Evolutionary conservation across 768 basidiomycete species (phyloP).

Genomic region (Postia placenta): DNA sequence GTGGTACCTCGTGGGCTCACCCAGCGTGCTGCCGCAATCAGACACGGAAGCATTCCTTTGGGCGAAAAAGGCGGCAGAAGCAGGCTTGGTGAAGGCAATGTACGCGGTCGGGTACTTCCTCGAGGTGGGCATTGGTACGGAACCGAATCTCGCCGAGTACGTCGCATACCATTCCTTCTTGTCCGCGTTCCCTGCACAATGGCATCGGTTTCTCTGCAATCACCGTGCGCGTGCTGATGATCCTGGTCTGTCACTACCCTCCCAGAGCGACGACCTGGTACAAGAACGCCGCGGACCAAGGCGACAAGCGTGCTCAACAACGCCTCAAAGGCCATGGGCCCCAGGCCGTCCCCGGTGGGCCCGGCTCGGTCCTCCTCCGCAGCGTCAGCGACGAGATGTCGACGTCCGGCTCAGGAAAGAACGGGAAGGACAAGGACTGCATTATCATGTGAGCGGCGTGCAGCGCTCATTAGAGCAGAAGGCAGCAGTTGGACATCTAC

Average conservation of each 20-base stretch:
- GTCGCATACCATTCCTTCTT: slow-evolving; percentile 27
- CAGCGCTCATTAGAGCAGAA: not conserved
- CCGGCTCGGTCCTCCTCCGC: slow-evolving; percentile 57
- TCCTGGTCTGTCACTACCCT: not conserved
- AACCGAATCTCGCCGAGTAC: slow-evolving; percentile 59
- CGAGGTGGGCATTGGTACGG: slow-evolving; percentile 88
- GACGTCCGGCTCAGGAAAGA: slow-evolving; percentile 33
- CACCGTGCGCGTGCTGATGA: too few species aligned
- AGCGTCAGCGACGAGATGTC: slow-evolving; percentile 32
- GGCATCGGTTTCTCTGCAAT: too few species aligned
- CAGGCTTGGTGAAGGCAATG: slow-evolving; percentile 90
- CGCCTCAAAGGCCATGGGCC: slow-evolving; percentile 62
- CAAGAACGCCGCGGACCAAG: slow-evolving; percentile 84
- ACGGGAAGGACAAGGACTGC: slow-evolving; percentile 74
- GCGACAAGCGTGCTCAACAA: slow-evolving; percentile 90
- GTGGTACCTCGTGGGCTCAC: slow-evolving; percentile 98
- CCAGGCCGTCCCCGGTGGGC: slow-evolving; percentile 53
- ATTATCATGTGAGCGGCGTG: slow-evolving; percentile 63
- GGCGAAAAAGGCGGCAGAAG: slow-evolving; percentile 94
- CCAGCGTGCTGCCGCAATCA: slow-evolving; percentile 94
- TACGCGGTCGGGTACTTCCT: slow-evolving; percentile 98
- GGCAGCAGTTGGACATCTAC: not conserved
- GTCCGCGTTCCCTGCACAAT: too few species aligned
- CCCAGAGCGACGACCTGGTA: slow-evolving; percentile 73
- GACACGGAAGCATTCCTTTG: slow-evolving; percentile 98